Evolutionary conservation across 352 stramenopile species (phyloP).

Genomic region (Phytopythium kandeliae): DNA sequence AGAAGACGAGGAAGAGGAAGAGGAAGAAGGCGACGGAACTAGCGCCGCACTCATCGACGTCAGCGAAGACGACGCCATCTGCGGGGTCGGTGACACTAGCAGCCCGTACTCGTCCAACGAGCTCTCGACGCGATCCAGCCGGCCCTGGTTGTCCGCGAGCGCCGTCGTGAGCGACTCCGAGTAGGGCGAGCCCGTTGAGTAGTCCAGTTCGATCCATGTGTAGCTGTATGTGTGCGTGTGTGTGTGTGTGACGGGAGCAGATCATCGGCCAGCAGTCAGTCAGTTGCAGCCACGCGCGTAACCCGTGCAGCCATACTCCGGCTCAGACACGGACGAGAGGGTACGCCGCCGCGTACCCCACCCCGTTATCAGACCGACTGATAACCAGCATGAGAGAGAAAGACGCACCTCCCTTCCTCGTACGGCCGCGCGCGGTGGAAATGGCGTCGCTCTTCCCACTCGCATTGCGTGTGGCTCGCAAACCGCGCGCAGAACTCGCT

Average conservation of each 20-base stretch:
- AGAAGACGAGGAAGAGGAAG: constrained; percentile 8
- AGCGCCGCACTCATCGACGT: not conserved
- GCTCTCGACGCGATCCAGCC: constrained; percentile 20
- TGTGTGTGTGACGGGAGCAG: too few relatives aligned
- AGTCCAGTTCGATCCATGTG: constrained; percentile 65
- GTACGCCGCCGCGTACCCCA: not conserved
- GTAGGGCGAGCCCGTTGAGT: constrained; percentile 40
- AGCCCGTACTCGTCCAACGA: constrained; percentile 26
- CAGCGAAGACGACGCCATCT: constrained; percentile 10
- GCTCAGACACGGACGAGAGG: not conserved
- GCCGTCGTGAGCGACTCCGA: constrained; percentile 28
- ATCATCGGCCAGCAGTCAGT: not conserved
- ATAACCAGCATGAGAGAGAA: not conserved
- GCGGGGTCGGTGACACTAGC: constrained; percentile 17
- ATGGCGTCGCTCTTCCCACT: constrained; percentile 40
- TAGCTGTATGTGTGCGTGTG: too few relatives aligned
- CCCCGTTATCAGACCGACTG: not conserved
- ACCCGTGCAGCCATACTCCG: not conserved
- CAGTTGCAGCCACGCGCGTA: not conserved
- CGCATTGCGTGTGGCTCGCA: constrained; percentile 36
- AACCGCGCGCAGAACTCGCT: constrained; percentile 46
- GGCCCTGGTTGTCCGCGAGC: constrained; percentile 26
- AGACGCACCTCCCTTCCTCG: constrained; percentile 33
- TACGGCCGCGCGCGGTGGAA: constrained; percentile 37
- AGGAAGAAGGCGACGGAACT: not conserved